phyloP scores from a whole-genome alignment of 371 early-diverging fungal genomes.

The Mucor plumbeus region DNA sequence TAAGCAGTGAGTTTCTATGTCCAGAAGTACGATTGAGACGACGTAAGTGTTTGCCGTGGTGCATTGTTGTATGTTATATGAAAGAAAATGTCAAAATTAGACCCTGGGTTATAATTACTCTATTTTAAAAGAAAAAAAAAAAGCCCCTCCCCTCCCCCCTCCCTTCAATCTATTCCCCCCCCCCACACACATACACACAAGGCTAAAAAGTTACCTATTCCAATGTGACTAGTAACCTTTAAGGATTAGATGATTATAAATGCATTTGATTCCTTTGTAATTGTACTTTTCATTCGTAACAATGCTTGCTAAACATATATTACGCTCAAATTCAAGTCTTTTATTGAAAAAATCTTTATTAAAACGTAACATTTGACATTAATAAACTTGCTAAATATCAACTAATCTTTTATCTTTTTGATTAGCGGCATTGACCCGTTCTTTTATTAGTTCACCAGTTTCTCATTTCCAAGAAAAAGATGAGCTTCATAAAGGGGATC shows the following conservation, averaged over 20 bases:
- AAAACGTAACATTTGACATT: background rate
- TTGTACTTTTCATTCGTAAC: background rate
- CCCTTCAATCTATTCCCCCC: background rate
- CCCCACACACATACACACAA: background rate
- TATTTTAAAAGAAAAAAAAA: background rate
- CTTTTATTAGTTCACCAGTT: slow-evolving; percentile 19
- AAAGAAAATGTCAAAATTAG: slow-evolving; percentile 12
- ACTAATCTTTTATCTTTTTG: background rate
- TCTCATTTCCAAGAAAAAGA: slow-evolving; percentile 30
- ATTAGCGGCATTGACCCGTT: slow-evolving; percentile 10
- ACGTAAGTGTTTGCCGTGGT: slow-evolving; percentile 73
- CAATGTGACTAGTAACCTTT: slow-evolving; percentile 4
- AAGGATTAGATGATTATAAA: background rate
- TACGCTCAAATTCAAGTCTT: background rate
- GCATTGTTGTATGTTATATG: slow-evolving; percentile 50
- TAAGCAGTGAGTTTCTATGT: slow-evolving; percentile 83
- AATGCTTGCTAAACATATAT: slow-evolving; percentile 2
- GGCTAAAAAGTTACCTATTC: background rate
- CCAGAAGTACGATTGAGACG: slow-evolving; percentile 73
- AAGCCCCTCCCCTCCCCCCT: background rate
- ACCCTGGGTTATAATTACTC: slow-evolving; percentile 12
- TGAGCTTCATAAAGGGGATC: slow-evolving; percentile 31
- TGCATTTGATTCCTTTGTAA: background rate
- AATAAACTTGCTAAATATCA: background rate
- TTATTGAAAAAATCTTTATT: background rate